These are phyloP conservation scores for Albophoma yamanashiensis DNA, from an alignment of 2,329 filamentous ascomycete species.

Conservation along the genomic window DNA sequence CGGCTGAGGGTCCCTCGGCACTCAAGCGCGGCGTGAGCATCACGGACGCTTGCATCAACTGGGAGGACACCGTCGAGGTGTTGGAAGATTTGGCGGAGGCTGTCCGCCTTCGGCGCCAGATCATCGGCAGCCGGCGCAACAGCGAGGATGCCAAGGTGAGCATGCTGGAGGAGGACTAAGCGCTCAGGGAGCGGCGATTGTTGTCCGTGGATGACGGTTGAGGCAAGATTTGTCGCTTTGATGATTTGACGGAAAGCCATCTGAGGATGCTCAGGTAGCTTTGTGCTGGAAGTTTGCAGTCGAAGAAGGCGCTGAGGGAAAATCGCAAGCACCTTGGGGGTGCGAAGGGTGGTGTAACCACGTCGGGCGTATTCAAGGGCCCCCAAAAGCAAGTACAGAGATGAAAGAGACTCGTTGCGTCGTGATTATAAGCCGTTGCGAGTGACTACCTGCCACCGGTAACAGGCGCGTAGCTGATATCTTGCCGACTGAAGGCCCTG, in stretches of 20 bases:
- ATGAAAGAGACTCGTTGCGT: background rate
- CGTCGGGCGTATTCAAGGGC: background rate
- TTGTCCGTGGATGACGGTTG: background rate
- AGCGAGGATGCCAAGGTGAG: constrained; percentile 26
- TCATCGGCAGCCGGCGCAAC: constrained; percentile 26
- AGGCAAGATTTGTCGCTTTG: background rate
- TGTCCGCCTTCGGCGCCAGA: constrained; percentile 61
- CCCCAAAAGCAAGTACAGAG: background rate
- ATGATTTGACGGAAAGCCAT: background rate
- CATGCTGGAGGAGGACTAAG: constrained; percentile 40
- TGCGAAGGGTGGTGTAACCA: background rate
- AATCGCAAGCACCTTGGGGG: background rate
- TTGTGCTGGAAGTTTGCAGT: background rate
- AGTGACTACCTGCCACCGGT: constrained; percentile 3
- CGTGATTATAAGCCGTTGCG: background rate
- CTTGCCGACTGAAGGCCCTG: constrained; percentile 16
- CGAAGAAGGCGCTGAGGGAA: background rate
- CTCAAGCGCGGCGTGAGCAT: constrained; percentile 89
- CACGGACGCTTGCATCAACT: constrained; percentile 92
- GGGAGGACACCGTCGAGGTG: constrained; percentile 73
- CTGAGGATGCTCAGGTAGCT: background rate
- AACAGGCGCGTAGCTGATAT: constrained; percentile 19
- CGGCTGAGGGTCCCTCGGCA: constrained; percentile 63
- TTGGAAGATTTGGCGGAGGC: constrained; percentile 80
- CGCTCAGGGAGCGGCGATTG: background rate